These are phyloP conservation scores for Prillingera fragicola DNA, from an alignment of 1,284 basidiomycete species.

Conservation along the genomic window DNA sequence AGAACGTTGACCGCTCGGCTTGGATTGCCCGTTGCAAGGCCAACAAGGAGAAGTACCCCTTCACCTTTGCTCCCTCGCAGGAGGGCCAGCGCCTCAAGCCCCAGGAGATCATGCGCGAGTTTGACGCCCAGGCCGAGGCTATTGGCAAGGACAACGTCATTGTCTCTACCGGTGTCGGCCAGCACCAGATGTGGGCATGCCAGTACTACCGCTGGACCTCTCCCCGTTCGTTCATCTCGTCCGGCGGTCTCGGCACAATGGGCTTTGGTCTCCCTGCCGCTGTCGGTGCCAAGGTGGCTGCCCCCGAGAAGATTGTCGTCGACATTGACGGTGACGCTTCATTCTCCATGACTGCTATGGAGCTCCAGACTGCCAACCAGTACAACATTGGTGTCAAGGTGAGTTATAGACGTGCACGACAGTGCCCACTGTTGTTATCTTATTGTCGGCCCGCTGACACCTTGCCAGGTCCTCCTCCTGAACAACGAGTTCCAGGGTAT, in stretches of 20 bases:
- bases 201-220: constrained; percentile 88
- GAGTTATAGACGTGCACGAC: background rate
- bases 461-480: constrained; percentile 59
- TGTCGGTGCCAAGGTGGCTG: constrained; percentile 94
- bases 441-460: background rate
- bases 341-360: constrained; percentile 99
- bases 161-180: constrained; percentile 90
- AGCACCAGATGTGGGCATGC: constrained; percentile 99
- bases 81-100: constrained; percentile 77
- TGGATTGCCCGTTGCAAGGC: constrained; percentile 78
- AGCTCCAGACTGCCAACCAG: constrained; percentile 86
- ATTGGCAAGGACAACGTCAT: constrained; percentile 75
- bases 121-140: constrained; percentile 67
- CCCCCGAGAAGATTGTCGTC: constrained; percentile 86
- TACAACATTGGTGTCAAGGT: constrained; percentile 89
- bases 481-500: constrained; percentile 98
- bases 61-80: constrained; percentile 70
- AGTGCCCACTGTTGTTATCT: constrained; percentile 29
- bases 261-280: constrained; percentile 92
- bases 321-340: constrained; percentile 97
- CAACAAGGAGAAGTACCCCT: constrained; percentile 89
- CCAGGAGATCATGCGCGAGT: constrained; percentile 91
- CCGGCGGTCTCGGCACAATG: constrained; percentile 97
- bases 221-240: constrained; percentile 85
- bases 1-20: constrained; percentile 58